These are phyloP conservation scores for Xerocomellus chrysenteron DNA, from an alignment of 768 basidiomycete species.

Conservation along the genomic window DNA sequence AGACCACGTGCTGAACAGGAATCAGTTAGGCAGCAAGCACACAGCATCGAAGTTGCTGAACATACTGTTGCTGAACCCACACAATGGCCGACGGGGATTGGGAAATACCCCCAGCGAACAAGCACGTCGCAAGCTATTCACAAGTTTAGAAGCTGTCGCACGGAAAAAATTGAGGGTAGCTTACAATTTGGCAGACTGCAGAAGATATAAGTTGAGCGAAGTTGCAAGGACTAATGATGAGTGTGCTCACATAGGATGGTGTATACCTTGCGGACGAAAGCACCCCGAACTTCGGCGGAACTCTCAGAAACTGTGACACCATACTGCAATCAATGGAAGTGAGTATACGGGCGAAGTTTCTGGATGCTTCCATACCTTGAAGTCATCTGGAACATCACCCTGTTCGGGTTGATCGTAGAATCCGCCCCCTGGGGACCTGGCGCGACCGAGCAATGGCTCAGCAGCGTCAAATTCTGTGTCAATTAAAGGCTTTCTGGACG, in stretches of 20 bases:
- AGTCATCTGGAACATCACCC: constrained; percentile 87
- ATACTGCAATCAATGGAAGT: constrained; percentile 47
- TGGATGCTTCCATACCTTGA: constrained; percentile 62
- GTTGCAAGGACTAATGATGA: background rate
- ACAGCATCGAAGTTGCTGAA: constrained; percentile 10
- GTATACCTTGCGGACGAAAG: constrained; percentile 91
- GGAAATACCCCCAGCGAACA: constrained; percentile 73
- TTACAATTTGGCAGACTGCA: constrained; percentile 72
- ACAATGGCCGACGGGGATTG: constrained; percentile 55
- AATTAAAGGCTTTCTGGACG: constrained; percentile 38
- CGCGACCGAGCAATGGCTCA: constrained; percentile 58
- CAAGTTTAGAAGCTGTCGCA: constrained; percentile 1
- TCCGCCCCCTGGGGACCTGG: constrained; percentile 47
- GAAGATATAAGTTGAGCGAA: constrained; percentile 2
- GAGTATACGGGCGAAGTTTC: constrained; percentile 1
- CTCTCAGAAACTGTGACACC: constrained; percentile 80
- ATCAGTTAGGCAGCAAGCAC: background rate
- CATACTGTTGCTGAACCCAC: constrained; percentile 75
- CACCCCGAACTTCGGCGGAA: constrained; percentile 72
- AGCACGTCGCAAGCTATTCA: constrained; percentile 63
- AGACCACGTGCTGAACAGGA: constrained; percentile 60
- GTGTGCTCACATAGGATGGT: constrained; percentile 74
- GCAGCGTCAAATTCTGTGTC: constrained; percentile 35
- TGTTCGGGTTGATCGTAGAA: constrained; percentile 71
- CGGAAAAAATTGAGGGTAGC: constrained; percentile 10